Percentiles rank a stretch among this genome's conserved stretches.
Conservation (phyloP, 768 basidiomycete species). For the Hebeloma cylindrosporum region DNA sequence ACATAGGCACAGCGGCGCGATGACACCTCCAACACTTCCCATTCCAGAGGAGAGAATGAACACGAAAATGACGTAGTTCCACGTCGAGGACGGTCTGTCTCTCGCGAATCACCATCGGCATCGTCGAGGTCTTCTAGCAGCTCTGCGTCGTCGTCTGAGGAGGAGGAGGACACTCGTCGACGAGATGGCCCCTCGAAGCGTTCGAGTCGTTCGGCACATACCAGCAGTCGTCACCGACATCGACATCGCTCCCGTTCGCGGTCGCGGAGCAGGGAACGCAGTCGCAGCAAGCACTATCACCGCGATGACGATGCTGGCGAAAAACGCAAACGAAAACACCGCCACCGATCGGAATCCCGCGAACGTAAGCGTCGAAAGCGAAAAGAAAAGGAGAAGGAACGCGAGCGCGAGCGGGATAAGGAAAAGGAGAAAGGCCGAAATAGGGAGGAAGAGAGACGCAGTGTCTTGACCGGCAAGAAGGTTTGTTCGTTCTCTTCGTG, state of each 20-base stretch:
- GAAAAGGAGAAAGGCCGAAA: conserved; percentile 35
- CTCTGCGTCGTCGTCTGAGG: too few relatives aligned
- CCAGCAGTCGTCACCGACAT: too few relatives aligned
- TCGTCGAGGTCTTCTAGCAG: too few relatives aligned
- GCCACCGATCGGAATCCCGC: conserved; percentile 16
- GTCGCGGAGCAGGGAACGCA: neutral
- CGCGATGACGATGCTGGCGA: conserved; percentile 3
- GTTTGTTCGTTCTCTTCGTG: conserved; percentile 25
- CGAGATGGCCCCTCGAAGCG: too few relatives aligned
- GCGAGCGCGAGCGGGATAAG: conserved; percentile 30
- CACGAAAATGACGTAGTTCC: too few relatives aligned
- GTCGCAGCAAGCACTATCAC: conserved; percentile 3
- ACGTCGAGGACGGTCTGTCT: too few relatives aligned
- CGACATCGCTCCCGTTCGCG: conserved; percentile 1
- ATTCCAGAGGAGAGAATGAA: too few relatives aligned
- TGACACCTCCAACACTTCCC: too few relatives aligned
- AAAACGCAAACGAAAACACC: conserved; percentile 7
- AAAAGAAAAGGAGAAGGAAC: conserved; percentile 33
- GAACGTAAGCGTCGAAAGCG: conserved; percentile 19
- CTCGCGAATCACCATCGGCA: too few relatives aligned
- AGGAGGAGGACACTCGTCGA: too few relatives aligned
- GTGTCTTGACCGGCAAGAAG: conserved; percentile 64
- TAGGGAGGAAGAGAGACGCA: conserved; percentile 49
- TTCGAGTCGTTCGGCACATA: too few relatives aligned
- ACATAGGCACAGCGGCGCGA: too few relatives aligned